Percentiles rank a stretch among this genome's conserved stretches.
phyloP scores from a whole-genome alignment of 208 protist genomes.

The Novymonas esmeraldas region DNA sequence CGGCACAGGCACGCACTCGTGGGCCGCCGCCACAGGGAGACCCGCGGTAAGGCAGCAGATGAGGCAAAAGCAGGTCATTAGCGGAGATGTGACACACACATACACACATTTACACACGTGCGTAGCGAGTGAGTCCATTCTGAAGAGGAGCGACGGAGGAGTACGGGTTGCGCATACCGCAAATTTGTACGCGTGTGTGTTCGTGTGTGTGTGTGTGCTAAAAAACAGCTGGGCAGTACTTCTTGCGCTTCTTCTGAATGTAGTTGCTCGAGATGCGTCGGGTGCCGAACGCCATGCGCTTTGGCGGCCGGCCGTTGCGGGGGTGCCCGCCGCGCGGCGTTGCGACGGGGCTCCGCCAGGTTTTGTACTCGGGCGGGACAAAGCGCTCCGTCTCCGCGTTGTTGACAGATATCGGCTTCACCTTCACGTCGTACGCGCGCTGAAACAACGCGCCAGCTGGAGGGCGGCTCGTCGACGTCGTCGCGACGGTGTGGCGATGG shows the following conservation, averaged over 20 bases:
- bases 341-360: slow-evolving; percentile 58
- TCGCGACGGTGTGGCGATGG: slow-evolving; percentile 38
- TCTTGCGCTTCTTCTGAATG: slow-evolving; percentile 63
- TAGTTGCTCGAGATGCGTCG: slow-evolving; percentile 81
- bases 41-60: too few relatives aligned
- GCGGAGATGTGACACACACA: too few relatives aligned
- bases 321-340: slow-evolving; percentile 40
- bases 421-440: slow-evolving; percentile 53
- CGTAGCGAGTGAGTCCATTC: too few relatives aligned
- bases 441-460: slow-evolving; percentile 46
- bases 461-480: slow-evolving; percentile 9
- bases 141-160: too few relatives aligned
- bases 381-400: slow-evolving; percentile 59
- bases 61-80: background rate
- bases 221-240: slow-evolving; percentile 36
- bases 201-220: background rate
- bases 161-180: too few relatives aligned
- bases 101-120: too few relatives aligned
- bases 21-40: too few relatives aligned
- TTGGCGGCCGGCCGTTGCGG: slow-evolving; percentile 15
- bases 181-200: too few relatives aligned
- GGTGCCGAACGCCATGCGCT: slow-evolving; percentile 66
- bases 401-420: slow-evolving; percentile 51
- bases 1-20: too few relatives aligned
- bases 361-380: slow-evolving; percentile 80